Evolutionary conservation across 257 asterid species (phyloP).

Genomic region (Cynanchum wilfordii): DNA sequence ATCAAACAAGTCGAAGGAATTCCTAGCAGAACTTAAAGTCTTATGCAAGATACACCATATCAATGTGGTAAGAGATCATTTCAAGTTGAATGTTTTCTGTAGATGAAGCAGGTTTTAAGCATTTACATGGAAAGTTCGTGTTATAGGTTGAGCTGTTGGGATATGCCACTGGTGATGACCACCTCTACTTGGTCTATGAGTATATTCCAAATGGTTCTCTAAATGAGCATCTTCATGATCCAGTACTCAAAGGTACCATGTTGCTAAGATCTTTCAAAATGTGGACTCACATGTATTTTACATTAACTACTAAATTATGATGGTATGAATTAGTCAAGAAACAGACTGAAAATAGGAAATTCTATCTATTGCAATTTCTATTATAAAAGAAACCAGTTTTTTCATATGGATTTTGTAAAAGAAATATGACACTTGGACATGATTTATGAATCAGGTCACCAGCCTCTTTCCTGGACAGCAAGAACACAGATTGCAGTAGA

Average conservation of each 20-base stretch:
- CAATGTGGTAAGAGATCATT: constrained; percentile 58
- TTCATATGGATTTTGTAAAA: too few relatives aligned
- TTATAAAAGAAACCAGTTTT: not conserved
- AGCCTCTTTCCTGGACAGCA: constrained; percentile 78
- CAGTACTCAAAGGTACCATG: constrained; percentile 59
- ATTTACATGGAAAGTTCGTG: constrained; percentile 5
- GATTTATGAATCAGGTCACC: constrained; percentile 46
- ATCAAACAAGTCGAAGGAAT: constrained; percentile 78
- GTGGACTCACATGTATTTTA: not conserved
- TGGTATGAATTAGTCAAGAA: not conserved
- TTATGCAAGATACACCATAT: constrained; percentile 83
- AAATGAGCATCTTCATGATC: constrained; percentile 71
- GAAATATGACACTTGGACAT: too few relatives aligned
- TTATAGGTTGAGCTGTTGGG: constrained; percentile 82
- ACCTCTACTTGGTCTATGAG: constrained; percentile 76
- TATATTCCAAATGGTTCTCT: constrained; percentile 64
- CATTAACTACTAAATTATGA: not conserved
- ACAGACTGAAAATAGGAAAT: not conserved
- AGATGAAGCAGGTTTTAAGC: constrained; percentile 1
- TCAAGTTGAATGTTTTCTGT: constrained; percentile 8
- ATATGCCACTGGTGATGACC: constrained; percentile 75
- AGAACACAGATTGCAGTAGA: constrained; percentile 73
- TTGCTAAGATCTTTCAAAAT: not conserved
- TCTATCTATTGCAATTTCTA: not conserved
- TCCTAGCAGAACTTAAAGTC: constrained; percentile 77